Base-by-base conservation (phyloP, 768 basidiomycete species). In the Leucosporidium scottii region DNA sequence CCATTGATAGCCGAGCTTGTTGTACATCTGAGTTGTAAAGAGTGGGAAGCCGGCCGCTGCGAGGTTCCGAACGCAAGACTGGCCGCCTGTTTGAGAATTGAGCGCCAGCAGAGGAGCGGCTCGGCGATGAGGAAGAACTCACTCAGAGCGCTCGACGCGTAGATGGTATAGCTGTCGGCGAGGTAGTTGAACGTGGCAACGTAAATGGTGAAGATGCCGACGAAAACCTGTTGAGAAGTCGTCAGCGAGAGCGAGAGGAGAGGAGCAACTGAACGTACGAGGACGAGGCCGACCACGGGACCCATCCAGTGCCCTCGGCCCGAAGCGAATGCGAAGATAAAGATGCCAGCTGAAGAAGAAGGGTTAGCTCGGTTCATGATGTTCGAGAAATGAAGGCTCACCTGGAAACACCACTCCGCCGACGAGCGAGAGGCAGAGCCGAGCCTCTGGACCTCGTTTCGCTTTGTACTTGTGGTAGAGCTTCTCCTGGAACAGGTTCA, bases 1-100 rank as follows among this genome's bases (percentile, higher is more conserved):
- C 39, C 47, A 69, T 47, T 81, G 82, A 68, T 84, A 85, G 18
- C 80, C 82, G 39, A 89, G 80, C 1, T 76, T 78, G 5, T 76
- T 74, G 75, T 84, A 86, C 85, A 87, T 67, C 36, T 81, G 82
- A 23, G 80, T 76, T 10, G 84, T 60, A 77, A 87, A 87, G 13
- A 88, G 80, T 0, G 87, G 84, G 77, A 89, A 88, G 17, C 79
- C 80, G 18, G 80, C 72, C 5, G 68, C 78, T 55, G 77, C 69
- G 51, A 77, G 66, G 65, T 78, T 79, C 50, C 79, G 73, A 36
- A n/a, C n/a, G n/a, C 75, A 55, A 62, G 74, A 75, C 64, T 78
- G 77, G 4, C 74, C 79, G 0, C 65, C 50, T 61, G 48, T 58
- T 49, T 31, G 3, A 15, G 54, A 8, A 48, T 21, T 10, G 39